Conservation (phyloP, 106 monocot genomes). For the Ottelia alismoides region DNA sequence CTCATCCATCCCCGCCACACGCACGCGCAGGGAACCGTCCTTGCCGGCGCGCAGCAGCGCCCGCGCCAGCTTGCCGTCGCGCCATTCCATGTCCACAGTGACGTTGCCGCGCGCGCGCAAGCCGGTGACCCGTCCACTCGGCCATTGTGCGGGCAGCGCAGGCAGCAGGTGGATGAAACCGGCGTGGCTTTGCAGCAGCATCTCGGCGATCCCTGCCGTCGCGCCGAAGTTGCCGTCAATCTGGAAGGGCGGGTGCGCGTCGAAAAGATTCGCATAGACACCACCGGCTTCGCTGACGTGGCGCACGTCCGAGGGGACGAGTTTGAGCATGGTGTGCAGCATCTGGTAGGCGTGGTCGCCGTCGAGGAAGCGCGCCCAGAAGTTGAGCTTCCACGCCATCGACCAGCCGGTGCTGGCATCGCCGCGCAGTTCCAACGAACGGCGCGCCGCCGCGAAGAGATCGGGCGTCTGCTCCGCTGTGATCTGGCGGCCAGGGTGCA, state of each 20-base stretch:
- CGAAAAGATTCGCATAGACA: not conserved
- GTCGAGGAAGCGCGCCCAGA: not conserved
- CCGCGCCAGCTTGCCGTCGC: not conserved
- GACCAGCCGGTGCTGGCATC: not conserved
- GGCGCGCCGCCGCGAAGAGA: not conserved
- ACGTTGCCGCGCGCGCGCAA: not conserved
- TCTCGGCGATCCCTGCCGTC: not conserved
- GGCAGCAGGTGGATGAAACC: not conserved
- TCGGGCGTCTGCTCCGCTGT: not conserved
- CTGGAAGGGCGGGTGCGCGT: not conserved
- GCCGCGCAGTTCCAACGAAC: not conserved
- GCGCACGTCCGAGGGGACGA: not conserved
- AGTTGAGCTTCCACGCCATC: not conserved
- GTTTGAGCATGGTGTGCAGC: not conserved
- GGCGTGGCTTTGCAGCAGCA: not conserved
- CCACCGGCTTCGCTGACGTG: not conserved
- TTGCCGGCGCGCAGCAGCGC: not conserved
- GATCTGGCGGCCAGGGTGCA: not conserved
- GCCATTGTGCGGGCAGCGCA: not conserved
- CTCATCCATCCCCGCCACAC: too few species aligned
- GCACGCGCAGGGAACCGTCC: not conserved
- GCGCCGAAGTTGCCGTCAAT: not conserved
- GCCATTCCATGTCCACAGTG: not conserved
- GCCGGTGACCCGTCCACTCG: not conserved
- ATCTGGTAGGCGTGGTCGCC: not conserved